Base-by-base conservation (phyloP, 225 moss, liverwort and hornwort species). In the Marchantia paleacea region DNA sequence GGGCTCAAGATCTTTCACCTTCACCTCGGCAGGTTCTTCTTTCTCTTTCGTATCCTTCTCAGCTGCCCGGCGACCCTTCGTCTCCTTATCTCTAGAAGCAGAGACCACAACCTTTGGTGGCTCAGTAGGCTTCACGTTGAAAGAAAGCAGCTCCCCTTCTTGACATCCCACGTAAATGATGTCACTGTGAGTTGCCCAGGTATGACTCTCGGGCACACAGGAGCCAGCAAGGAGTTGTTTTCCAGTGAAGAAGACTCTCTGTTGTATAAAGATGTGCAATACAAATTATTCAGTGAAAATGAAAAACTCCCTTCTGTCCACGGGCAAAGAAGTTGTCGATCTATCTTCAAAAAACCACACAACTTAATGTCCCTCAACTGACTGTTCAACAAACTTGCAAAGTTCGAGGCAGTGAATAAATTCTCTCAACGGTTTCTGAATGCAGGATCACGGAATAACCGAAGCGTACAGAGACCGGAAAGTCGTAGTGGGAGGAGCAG, bases 181-280 rank as follows among this genome's bases (percentile, higher is more conserved):
- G 54, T 94, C 91, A 77, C 93, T 94, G 7, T 80, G 87, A n/a
- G 85, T 80, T 74, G 91, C 85, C 97, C 97, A 97, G 62, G 90
- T 83, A 83, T 94, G 94, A 76, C 90, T 90, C 39, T 93, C 86
- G 78, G 94, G 93, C 72, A 69, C 18, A 81, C 86, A 84, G 14
- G 76, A 81, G 0, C 78, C 76, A 76, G 83, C 79, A 61, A 78
- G 55, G 18, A 93, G 82, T 25, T 74, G 80, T 15, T 80, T 31
- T 57, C 91, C 86, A 7, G 88, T 91, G 88, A 93, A 94, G 9
- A 83, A 85, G 75, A 84, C 89, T 79, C 90, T 88, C 97, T 97
- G 83, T 77, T 80, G 78, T 30, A 64, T 49, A 14, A 25, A 76
- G 39, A 5, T 30, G 75, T 58, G 55, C 58, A 10, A 24, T 39